These are phyloP conservation scores for Globisporangium okanoganense DNA, from an alignment of 352 stramenopile genomes.

Conservation along the genomic window DNA sequence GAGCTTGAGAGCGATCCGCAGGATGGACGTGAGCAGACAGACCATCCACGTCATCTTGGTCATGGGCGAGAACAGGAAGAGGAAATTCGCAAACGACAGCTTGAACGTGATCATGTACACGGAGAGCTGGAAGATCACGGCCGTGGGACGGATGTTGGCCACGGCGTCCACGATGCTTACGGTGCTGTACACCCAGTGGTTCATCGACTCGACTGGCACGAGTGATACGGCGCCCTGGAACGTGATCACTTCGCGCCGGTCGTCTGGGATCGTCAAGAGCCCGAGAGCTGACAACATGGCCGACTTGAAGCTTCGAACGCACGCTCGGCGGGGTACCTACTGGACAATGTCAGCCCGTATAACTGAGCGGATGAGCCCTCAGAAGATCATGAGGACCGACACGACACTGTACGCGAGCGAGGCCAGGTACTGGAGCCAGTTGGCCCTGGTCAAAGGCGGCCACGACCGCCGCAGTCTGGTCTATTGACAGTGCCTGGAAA, in stretches of 20 bases:
- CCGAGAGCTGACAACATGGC: background rate
- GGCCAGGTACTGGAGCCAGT: constrained; percentile 20
- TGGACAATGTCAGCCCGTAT: constrained; percentile 9
- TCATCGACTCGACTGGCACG: constrained; percentile 35
- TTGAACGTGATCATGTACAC: constrained; percentile 28
- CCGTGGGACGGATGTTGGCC: constrained; percentile 24
- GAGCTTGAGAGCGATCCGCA: constrained; percentile 15
- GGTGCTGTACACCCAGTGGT: constrained; percentile 37
- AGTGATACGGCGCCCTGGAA: constrained; percentile 22
- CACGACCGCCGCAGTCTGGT: constrained; percentile 10
- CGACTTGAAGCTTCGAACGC: background rate
- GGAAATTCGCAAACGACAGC: constrained; percentile 22
- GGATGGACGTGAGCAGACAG: constrained; percentile 26
- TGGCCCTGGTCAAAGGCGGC: constrained; percentile 11
- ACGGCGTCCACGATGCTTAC: constrained; percentile 31
- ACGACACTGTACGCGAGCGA: constrained; percentile 24
- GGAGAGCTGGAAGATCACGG: constrained; percentile 28
- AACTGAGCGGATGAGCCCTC: background rate
- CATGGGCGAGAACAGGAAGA: constrained; percentile 30
- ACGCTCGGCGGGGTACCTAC: background rate
- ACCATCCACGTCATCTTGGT: constrained; percentile 31
- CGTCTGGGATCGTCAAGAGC: background rate
- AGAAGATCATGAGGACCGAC: constrained; percentile 22
- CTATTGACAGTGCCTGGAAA: constrained; percentile 13
- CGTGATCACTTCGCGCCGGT: constrained; percentile 5